Base-by-base conservation (phyloP, 495 filamentous ascomycete genomes). In the Aspergillus homomorphus region DNA sequence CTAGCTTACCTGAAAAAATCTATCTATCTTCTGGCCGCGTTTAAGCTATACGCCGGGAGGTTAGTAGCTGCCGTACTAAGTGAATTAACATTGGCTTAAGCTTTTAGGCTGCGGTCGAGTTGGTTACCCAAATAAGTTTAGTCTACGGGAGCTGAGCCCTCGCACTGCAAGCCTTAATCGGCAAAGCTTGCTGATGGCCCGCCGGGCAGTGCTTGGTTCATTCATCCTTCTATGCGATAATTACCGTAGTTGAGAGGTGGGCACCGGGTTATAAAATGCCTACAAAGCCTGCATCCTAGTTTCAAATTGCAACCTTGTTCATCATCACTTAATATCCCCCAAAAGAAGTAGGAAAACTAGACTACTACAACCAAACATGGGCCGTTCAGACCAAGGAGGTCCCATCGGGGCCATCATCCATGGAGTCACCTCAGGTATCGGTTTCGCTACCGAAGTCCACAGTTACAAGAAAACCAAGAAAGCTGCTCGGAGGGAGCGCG, bases 371-470 rank as follows among this genome's bases (percentile, higher is more conserved):
- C n/a, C n/a, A n/a, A n/a, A n/a, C n/a, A 56, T 56, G 54, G 4
- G 26, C 41, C 53, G 54, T 49, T 38, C 33, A 38, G 33, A 38
- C 2, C 33, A 38, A 10, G 33, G 33, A 9, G 54, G 54, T 21
- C 54, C 54, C 22, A 46, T 58, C 24, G 48, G 56, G 5, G 45
- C 19, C n/a, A 48, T 58, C 26, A 24, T 33, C 12, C 48, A 52
- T 20, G 53, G 46, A 42, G 59, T 80, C 33, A 70, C 73, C 33
- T 53, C 67, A 0, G 75, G 79, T 18, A 74, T 82, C 53, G 79
- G 77, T n/a, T 72, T 77, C 7, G 76, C 72, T n/a, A 60, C 73
- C 33, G 75, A 80, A 69, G 69, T 71, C 33, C 58, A 66, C 58
- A 60, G 66, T 38, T 57, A 72, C 45, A 64, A 60, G 60, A 71